Evolutionary conservation across 2,329 filamentous ascomycete species (phyloP).

Genomic region (Talaromyces sp.): DNA sequence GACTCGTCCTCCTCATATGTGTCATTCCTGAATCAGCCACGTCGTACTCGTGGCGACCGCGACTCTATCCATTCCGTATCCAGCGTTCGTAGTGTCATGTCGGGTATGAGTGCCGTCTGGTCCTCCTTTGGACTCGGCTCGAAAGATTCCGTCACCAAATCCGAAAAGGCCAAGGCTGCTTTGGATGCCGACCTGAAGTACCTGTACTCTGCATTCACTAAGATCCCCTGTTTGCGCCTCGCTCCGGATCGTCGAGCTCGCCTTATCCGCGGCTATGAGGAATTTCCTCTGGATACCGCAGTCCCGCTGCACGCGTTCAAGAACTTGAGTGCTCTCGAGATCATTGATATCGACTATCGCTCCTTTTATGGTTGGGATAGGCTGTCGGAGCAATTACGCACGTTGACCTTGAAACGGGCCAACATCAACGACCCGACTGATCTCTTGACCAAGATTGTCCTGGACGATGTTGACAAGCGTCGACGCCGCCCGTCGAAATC

Average conservation of each 20-base stretch:
- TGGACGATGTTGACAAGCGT: constrained; percentile 94
- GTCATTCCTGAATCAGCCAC: constrained; percentile 83
- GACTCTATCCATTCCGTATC: constrained; percentile 94
- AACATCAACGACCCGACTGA: constrained; percentile 86
- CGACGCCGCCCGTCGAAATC: constrained; percentile 82
- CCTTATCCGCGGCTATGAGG: constrained; percentile 88
- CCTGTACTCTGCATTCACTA: constrained; percentile 96
- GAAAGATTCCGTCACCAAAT: constrained; percentile 75
- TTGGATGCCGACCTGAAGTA: constrained; percentile 88
- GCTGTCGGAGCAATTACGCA: constrained; percentile 84
- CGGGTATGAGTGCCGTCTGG: constrained; percentile 92
- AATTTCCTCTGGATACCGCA: constrained; percentile 96
- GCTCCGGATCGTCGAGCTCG: constrained; percentile 90
- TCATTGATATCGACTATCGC: constrained; percentile 92
- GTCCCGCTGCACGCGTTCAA: constrained; percentile 97
- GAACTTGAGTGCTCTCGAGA: constrained; percentile 88
- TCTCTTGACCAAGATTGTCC: constrained; percentile 83
- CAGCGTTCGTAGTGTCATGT: constrained; percentile 95
- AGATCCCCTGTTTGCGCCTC: constrained; percentile 86
- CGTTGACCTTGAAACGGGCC: constrained; percentile 81
- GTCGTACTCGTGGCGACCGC: constrained; percentile 75
- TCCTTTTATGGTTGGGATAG: constrained; percentile 98
- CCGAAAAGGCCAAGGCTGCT: constrained; percentile 83
- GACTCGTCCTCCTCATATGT: constrained; percentile 85
- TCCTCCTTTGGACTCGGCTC: constrained; percentile 79